phyloP scores from a whole-genome alignment of 2,329 filamentous ascomycete species.

The Colletotrichum sp. region DNA sequence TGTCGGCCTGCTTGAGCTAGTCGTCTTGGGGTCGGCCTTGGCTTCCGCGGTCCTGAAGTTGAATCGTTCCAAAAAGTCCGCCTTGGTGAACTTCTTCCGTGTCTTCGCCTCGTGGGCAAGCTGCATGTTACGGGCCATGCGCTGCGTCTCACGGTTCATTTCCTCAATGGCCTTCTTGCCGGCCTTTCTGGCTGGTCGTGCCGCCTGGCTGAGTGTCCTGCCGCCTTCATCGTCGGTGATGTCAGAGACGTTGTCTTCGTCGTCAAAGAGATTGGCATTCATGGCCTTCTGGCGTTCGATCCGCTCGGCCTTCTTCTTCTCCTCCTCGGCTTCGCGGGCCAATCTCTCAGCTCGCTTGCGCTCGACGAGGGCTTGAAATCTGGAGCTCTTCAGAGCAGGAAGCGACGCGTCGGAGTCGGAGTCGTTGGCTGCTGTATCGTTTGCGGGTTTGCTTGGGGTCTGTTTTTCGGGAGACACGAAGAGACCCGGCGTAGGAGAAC shows the following conservation, averaged over 20 bases:
- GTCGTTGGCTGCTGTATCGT: slow-evolving; percentile 30
- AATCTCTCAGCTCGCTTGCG: slow-evolving; percentile 75
- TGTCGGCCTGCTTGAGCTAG: slow-evolving; percentile 62
- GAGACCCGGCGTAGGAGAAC: slow-evolving; percentile 47
- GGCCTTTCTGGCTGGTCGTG: slow-evolving; percentile 79
- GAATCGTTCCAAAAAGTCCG: slow-evolving; percentile 83
- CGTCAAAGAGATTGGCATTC: slow-evolving; percentile 39
- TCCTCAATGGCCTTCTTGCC: slow-evolving; percentile 95
- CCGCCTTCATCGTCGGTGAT: slow-evolving; percentile 68
- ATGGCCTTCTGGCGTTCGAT: slow-evolving; percentile 40
- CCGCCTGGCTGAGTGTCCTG: slow-evolving; percentile 70
- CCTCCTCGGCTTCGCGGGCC: slow-evolving; percentile 67
- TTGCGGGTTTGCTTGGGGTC: slow-evolving; percentile 30
- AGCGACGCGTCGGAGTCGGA: slow-evolving; percentile 53
- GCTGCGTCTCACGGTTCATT: slow-evolving; percentile 93
- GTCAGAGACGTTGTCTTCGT: slow-evolving; percentile 60
- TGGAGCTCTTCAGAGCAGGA: slow-evolving; percentile 55
- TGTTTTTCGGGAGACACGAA: slow-evolving; percentile 58
- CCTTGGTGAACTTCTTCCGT: slow-evolving; percentile 87
- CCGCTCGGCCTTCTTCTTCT: slow-evolving; percentile 51
- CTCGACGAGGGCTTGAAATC: slow-evolving; percentile 75
- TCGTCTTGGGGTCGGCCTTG: slow-evolving; percentile 36
- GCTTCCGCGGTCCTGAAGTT: slow-evolving; percentile 63
- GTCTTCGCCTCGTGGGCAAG: slow-evolving; percentile 88
- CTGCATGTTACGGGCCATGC: slow-evolving; percentile 88